These are phyloP conservation scores for Passalora sequoiae DNA, from an alignment of 2,329 filamentous ascomycete species.

Conservation along the genomic window DNA sequence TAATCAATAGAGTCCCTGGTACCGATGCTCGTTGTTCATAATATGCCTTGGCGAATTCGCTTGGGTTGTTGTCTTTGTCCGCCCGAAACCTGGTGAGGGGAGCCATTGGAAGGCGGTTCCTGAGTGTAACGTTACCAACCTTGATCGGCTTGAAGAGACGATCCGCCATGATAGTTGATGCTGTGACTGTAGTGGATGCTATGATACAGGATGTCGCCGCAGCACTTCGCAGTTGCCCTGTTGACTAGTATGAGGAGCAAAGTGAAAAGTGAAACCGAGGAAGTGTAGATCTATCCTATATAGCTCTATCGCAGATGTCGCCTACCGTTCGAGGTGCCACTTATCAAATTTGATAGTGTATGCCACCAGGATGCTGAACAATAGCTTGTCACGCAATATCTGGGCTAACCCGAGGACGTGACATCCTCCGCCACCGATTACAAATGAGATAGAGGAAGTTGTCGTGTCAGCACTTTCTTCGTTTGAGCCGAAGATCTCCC, in stretches of 20 bases:
- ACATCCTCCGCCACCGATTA: background rate
- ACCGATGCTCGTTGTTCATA: constrained; percentile 51
- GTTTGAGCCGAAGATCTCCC: too few species aligned
- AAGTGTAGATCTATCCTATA: too few species aligned
- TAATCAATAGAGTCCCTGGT: constrained; percentile 54
- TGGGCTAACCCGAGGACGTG: background rate
- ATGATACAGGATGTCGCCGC: too few species aligned
- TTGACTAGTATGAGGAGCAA: constrained; percentile 1
- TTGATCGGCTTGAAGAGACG: constrained; percentile 39
- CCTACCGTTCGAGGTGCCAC: too few species aligned
- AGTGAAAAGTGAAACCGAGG: background rate
- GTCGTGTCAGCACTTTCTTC: too few species aligned
- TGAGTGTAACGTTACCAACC: constrained; percentile 40
- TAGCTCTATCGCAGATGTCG: too few species aligned
- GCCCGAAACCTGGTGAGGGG: constrained; percentile 51
- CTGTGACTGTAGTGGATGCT: too few species aligned
- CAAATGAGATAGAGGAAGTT: too few species aligned
- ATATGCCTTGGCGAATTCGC: constrained; percentile 42
- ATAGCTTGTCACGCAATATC: background rate
- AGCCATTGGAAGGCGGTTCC: constrained; percentile 49
- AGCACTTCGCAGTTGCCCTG: too few species aligned
- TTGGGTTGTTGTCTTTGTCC: constrained; percentile 37
- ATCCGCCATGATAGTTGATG: constrained; percentile 3
- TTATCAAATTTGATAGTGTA: too few species aligned
- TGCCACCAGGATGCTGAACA: too few species aligned